Conservation (phyloP, 768 basidiomycete genomes). For the Collybia sp. region DNA sequence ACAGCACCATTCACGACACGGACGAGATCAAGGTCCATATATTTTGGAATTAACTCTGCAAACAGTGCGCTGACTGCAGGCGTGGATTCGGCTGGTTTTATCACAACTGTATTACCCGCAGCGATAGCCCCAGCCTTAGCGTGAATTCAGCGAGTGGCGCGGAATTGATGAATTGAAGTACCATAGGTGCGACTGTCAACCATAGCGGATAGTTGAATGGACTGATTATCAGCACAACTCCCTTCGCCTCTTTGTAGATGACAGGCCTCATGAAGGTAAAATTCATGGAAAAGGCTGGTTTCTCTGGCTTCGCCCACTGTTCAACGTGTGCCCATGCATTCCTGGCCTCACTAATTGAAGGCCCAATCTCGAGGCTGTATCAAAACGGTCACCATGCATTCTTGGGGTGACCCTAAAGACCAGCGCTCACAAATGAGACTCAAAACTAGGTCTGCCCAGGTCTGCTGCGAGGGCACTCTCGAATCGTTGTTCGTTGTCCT, state of each 20-base stretch:
- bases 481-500: conserved; percentile 66
- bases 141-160: not conserved
- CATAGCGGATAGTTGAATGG: conserved; percentile 78
- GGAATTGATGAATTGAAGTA: conserved; percentile 21
- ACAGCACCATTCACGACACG: conserved; percentile 67
- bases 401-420: not conserved
- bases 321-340: conserved; percentile 58
- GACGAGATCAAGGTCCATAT: conserved; percentile 65
- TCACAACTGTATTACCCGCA: conserved; percentile 64
- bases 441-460: conserved; percentile 57
- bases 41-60: conserved; percentile 66
- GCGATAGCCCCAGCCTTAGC: conserved; percentile 64
- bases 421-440: conserved; percentile 44
- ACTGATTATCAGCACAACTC: conserved; percentile 61
- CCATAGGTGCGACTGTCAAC: conserved; percentile 54
- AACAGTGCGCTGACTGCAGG: conserved; percentile 53
- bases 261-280: conserved; percentile 58
- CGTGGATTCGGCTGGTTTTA: conserved; percentile 76
- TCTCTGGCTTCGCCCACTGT: conserved; percentile 70
- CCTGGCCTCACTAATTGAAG: conserved; percentile 47
- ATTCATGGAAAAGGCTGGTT: conserved; percentile 48
- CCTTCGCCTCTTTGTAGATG: conserved; percentile 74
- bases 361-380: conserved; percentile 55
- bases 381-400: not conserved
- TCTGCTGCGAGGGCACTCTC: conserved; percentile 55